These are phyloP conservation scores for Noccaea caerulescens DNA, from an alignment of 345 rosid species.

Conservation along the genomic window DNA sequence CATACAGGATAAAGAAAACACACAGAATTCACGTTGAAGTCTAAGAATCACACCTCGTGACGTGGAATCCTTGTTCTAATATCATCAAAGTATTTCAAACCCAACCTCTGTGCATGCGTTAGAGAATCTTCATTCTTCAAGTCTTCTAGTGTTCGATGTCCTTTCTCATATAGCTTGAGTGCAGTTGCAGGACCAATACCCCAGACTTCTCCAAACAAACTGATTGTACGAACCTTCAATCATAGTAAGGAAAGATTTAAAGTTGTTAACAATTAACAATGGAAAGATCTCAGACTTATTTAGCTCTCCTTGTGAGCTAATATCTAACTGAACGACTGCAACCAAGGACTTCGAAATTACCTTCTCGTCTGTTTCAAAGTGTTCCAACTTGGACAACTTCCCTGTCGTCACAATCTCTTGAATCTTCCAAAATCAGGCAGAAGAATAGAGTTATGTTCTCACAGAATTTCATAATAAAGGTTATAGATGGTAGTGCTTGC, in stretches of 20 bases:
- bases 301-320: too few relatives aligned
- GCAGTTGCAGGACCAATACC: conserved; percentile 98
- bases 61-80: conserved; percentile 84
- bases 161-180: conserved; percentile 88
- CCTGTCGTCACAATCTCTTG: conserved; percentile 93
- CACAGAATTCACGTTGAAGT: conserved; percentile 29
- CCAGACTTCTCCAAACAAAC: conserved; percentile 94
- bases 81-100: conserved; percentile 92
- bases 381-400: conserved; percentile 87
- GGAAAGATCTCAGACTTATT: not conserved
- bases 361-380: conserved; percentile 95
- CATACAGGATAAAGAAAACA: conserved; percentile 12
- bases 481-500: conserved; percentile 9
- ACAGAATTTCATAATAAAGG: conserved; percentile 8
- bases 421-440: conserved; percentile 55
- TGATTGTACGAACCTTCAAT: conserved; percentile 75
- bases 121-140: conserved; percentile 76
- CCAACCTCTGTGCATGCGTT: conserved; percentile 78
- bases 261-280: conserved; percentile 2
- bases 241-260: conserved; percentile 21
- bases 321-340: too few relatives aligned
- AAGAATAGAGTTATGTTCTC: conserved; percentile 8
- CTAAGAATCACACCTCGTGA: conserved; percentile 60
- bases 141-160: conserved; percentile 76
- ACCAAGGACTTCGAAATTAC: conserved; percentile 42